Conservation (phyloP, 2,329 filamentous ascomycete genomes). For the Diaporthe humulicola region DNA sequence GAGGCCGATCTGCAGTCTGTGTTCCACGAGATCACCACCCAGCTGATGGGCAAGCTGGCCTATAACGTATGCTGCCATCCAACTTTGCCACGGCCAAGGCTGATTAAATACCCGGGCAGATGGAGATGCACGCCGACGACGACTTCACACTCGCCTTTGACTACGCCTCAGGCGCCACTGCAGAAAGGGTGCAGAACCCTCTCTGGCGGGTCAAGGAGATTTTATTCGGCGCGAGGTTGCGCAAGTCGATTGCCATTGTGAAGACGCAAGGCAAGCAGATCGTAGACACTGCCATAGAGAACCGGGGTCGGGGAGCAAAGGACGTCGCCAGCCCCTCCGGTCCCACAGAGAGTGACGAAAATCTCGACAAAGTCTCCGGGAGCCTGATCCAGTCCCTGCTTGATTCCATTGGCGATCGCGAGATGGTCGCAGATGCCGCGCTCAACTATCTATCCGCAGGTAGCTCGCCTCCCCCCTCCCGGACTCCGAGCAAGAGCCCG, state of each 20-base stretch:
- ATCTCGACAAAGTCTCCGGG: constrained; percentile 60
- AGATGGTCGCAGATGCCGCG: constrained; percentile 73
- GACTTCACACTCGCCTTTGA: constrained; percentile 73
- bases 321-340: background rate
- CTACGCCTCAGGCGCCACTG: constrained; percentile 70
- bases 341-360: constrained; percentile 40
- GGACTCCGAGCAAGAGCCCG: background rate
- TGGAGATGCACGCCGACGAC: constrained; percentile 75
- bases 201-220: constrained; percentile 72
- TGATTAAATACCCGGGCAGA: constrained; percentile 51
- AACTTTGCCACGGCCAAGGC: background rate
- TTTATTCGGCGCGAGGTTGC: constrained; percentile 62
- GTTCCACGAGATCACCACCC: constrained; percentile 74
- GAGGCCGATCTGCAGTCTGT: constrained; percentile 69
- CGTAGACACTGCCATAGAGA: constrained; percentile 65
- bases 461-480: constrained; percentile 37
- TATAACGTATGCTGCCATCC: constrained; percentile 62
- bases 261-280: constrained; percentile 69
- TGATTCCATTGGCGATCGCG: constrained; percentile 65
- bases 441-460: constrained; percentile 76
- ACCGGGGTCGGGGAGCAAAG: constrained; percentile 46
- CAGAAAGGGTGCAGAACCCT: constrained; percentile 75
- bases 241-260: constrained; percentile 62
- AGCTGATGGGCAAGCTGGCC: constrained; percentile 77
- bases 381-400: constrained; percentile 73